phyloP scores from a whole-genome alignment of 148 eudicot species.

The Rhododendron ovatum region DNA sequence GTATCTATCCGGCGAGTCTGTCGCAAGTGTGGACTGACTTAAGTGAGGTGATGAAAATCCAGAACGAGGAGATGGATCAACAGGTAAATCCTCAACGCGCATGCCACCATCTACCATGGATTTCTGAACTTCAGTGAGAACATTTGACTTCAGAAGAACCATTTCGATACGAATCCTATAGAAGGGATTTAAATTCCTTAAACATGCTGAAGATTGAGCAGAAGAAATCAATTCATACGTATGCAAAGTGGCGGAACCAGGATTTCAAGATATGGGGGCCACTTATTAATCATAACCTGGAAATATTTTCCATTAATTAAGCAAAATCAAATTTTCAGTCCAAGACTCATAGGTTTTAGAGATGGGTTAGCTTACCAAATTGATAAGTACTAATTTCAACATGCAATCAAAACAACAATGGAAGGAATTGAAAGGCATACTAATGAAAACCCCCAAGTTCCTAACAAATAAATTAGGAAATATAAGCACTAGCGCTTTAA shows the following conservation, averaged over 20 bases:
- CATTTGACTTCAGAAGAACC: constrained; percentile 83
- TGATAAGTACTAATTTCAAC: background rate
- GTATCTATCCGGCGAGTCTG: constrained; percentile 41
- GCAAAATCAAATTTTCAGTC: background rate
- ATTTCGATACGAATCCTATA: constrained; percentile 71
- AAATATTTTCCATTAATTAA: background rate
- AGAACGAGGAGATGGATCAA: constrained; percentile 58
- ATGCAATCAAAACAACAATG: background rate
- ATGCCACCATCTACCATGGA: constrained; percentile 88
- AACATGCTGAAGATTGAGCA: background rate
- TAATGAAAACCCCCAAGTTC: background rate
- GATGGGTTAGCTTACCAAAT: background rate
- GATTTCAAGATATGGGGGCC: background rate
- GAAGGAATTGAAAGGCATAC: background rate
- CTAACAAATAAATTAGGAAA: background rate
- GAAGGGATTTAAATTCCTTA: constrained; percentile 7
- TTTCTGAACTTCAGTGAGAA: constrained; percentile 82
- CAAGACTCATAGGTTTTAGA: background rate
- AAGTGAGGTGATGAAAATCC: constrained; percentile 63
- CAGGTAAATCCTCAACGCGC: constrained; percentile 82
- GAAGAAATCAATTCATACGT: background rate
- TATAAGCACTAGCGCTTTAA: background rate
- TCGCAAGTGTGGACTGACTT: constrained; percentile 45
- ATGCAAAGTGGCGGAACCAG: background rate
- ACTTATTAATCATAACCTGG: background rate